phyloP scores from a whole-genome alignment of 176 grass and related monocot species.

The Oryza brachyantha region DNA sequence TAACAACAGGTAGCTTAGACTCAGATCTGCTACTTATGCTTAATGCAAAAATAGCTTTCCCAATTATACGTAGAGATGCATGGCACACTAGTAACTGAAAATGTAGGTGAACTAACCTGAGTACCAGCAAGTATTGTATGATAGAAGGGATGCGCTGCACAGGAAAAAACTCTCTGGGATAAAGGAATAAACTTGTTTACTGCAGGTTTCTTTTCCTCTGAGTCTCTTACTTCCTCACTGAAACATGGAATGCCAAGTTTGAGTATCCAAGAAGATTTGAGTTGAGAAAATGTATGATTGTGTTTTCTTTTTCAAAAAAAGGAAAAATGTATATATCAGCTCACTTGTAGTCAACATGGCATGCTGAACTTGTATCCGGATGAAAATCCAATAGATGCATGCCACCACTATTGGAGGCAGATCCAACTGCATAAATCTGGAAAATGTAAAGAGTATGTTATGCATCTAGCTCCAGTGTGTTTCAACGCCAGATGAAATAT shows the following conservation, averaged over 20 bases:
- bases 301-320: conserved; percentile 13
- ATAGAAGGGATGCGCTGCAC: conserved; percentile 66
- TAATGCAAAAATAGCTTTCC: conserved; percentile 22
- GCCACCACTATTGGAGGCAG: conserved; percentile 64
- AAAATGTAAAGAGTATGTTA: conserved; percentile 10
- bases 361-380: conserved; percentile 69
- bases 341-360: conserved; percentile 84
- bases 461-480: background rate
- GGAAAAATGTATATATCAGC: conserved; percentile 28
- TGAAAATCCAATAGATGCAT: conserved; percentile 81
- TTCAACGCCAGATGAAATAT: conserved; percentile 8
- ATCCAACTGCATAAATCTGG: conserved; percentile 83
- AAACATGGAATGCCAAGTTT: conserved; percentile 31
- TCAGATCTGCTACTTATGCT: conserved; percentile 8
- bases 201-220: conserved; percentile 22
- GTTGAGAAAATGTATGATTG: background rate
- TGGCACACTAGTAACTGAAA: background rate
- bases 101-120: conserved; percentile 51
- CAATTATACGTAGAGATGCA: background rate
- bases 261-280: conserved; percentile 5
- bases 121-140: conserved; percentile 72
- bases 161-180: conserved; percentile 65
- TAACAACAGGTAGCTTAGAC: conserved; percentile 35
- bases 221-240: conserved; percentile 56
- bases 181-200: conserved; percentile 70